Conservation (phyloP, 257 asterid species). For the Craterostigma plantagineum region DNA sequence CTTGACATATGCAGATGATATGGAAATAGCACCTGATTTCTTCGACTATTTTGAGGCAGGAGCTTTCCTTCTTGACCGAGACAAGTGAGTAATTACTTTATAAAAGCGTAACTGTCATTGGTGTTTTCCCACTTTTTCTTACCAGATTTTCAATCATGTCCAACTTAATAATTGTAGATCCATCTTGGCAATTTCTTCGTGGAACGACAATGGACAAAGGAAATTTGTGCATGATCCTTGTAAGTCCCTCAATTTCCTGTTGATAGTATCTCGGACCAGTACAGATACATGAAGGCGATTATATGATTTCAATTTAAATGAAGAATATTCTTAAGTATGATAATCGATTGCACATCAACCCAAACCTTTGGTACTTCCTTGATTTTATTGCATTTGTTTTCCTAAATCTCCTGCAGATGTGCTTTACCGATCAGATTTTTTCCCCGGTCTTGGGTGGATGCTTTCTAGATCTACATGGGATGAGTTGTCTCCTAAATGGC, state of each 20-base stretch:
- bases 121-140: neutral
- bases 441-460: conserved; percentile 99
- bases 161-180: conserved; percentile 31
- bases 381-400: conserved; percentile 5
- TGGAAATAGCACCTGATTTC: conserved; percentile 97
- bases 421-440: conserved; percentile 92
- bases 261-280: conserved; percentile 5
- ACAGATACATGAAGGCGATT: neutral
- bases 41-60: conserved; percentile 95
- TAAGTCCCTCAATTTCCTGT: conserved; percentile 21
- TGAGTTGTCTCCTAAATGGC: conserved; percentile 98
- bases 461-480: conserved; percentile 81
- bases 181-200: conserved; percentile 90
- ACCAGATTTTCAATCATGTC: conserved; percentile 8
- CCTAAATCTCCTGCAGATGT: conserved; percentile 43
- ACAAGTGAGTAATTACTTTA: conserved; percentile 37
- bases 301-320: no score
- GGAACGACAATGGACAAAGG: conserved; percentile 98
- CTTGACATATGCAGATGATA: conserved; percentile 64
- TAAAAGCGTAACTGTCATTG: neutral
- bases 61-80: conserved; percentile 78
- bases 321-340: no score
- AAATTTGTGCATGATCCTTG: conserved; percentile 93
- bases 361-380: neutral
- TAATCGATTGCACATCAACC: no score